These are phyloP conservation scores for Aspergillus caelatus DNA, from an alignment of 2,329 filamentous ascomycete species.

Conservation along the genomic window DNA sequence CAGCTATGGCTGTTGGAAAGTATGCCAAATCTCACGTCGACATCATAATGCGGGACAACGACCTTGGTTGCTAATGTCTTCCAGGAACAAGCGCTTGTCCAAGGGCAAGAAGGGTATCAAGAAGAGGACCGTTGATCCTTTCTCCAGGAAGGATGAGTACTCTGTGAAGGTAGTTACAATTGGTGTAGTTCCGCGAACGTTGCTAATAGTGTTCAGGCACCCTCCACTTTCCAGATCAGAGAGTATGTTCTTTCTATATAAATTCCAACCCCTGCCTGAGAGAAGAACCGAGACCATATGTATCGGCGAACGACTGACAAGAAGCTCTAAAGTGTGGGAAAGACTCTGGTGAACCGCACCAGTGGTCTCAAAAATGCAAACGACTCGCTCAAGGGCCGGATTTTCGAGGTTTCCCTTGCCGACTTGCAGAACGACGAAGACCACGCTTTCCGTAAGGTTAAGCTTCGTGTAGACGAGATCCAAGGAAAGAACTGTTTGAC, in stretches of 20 bases:
- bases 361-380: constrained; percentile 99
- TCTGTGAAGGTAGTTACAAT: constrained; percentile 75
- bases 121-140: constrained; percentile 98
- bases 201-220: constrained; percentile 62
- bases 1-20: constrained; percentile 84
- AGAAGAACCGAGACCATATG: constrained; percentile 11
- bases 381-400: constrained; percentile 97
- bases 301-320: constrained; percentile 19
- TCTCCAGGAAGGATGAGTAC: constrained; percentile 99
- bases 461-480: constrained; percentile 97
- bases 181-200: background rate
- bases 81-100: constrained; percentile 99
- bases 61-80: constrained; percentile 18
- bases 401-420: constrained; percentile 97
- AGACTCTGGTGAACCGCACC: constrained; percentile 99
- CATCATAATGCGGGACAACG: background rate
- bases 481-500: constrained; percentile 99
- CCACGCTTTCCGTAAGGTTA: constrained; percentile 99
- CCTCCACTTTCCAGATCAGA: constrained; percentile 91
- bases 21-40: constrained; percentile 46
- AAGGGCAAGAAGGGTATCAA: constrained; percentile 99
- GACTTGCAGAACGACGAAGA: constrained; percentile 99
- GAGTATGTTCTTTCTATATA: constrained; percentile 69
- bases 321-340: constrained; percentile 76
- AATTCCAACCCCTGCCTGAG: constrained; percentile 3